Base-by-base conservation (phyloP, 768 basidiomycete species). In the Tricholoma matsutake region DNA sequence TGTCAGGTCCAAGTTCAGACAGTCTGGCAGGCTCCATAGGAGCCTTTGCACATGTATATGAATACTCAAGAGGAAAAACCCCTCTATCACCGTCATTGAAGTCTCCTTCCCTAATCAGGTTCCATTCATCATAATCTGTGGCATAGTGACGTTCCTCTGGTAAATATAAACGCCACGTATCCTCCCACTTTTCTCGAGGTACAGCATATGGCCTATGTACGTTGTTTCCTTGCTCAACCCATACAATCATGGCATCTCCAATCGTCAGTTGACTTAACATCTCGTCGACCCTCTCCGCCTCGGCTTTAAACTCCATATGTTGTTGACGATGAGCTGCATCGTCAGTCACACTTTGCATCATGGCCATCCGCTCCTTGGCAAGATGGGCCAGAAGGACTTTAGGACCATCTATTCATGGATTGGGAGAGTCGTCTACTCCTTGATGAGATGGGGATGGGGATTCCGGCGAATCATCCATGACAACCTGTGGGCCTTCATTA, bases 111-210 rank as follows among this genome's bases (percentile, higher is more conserved):
- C 14, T 54, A 18, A 57, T 25, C 6, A 61, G 56, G 20, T 61
- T 49, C 61, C 61, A 61, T 13, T 61, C 61, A 11, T 25, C 9
- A 1, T 43, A 28, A 16, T 13, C 25, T 2, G 2, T 8, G 6
- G 56, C 6, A 11, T 49, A 61, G 29, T 53, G 56, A n/a, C 56
- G 56, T 28, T 61, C 41, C 1, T 57, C 56, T 1, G 56, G 61
- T 4, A 5, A n/a, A 25, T 57, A 58, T 0, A 20, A 22, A 2
- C 22, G 4, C 56, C 52, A 61, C 6, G 25, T 35, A n/a, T 9
- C n/a, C 13, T 43, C 18, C 56, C 39, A 58, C 6, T 57, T 16
- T 2, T 51, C 31, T 10, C 6, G 0, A 22, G 31, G 41, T 28
- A 62, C 35, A 16, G 22, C 13, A 22, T 22, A 34, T 22, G 18